phyloP scores from a whole-genome alignment of 2,329 filamentous ascomycete species.

The Fusarium albidum region DNA sequence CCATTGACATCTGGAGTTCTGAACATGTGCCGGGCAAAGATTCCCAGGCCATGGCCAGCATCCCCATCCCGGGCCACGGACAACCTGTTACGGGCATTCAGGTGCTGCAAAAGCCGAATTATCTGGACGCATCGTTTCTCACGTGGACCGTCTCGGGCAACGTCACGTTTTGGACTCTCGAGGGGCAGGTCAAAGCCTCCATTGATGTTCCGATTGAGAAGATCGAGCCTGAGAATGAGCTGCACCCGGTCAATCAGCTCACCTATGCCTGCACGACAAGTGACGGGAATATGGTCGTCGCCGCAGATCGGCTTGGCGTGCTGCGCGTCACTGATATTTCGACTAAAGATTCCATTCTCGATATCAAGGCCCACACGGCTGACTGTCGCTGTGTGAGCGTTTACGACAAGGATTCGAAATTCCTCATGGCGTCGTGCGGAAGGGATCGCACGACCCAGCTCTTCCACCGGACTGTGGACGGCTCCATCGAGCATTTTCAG shows the following conservation, averaged over 20 bases:
- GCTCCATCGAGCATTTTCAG: slow-evolving; percentile 80
- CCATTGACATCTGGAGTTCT: slow-evolving; percentile 72
- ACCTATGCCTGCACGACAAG: slow-evolving; percentile 67
- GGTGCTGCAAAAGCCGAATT: slow-evolving; percentile 66
- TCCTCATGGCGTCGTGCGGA: slow-evolving; percentile 82
- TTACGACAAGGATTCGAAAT: slow-evolving; percentile 66
- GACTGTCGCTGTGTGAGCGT: slow-evolving; percentile 86
- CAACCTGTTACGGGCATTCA: slow-evolving; percentile 78
- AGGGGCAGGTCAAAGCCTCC: slow-evolving; percentile 72
- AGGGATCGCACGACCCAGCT: slow-evolving; percentile 93
- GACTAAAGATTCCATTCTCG: slow-evolving; percentile 68
- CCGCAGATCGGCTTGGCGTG: slow-evolving; percentile 87
- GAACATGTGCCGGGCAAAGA: slow-evolving; percentile 53
- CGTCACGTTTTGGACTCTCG: slow-evolving; percentile 82
- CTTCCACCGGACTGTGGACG: slow-evolving; percentile 69
- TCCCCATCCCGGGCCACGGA: slow-evolving; percentile 69
- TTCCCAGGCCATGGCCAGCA: slow-evolving; percentile 51
- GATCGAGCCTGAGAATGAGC: slow-evolving; percentile 55
- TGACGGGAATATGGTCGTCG: slow-evolving; percentile 73
- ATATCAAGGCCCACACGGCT: slow-evolving; percentile 84
- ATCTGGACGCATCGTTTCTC: slow-evolving; percentile 75
- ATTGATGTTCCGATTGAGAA: slow-evolving; percentile 77
- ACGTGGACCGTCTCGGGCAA: slow-evolving; percentile 88
- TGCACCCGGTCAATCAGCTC: slow-evolving; percentile 65
- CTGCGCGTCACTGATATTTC: slow-evolving; percentile 73